Evolutionary conservation across 805 yeast species (phyloP), one percentile per base, ranked within the genome.

Genomic region (Metschnikowia proteae): DNA sequence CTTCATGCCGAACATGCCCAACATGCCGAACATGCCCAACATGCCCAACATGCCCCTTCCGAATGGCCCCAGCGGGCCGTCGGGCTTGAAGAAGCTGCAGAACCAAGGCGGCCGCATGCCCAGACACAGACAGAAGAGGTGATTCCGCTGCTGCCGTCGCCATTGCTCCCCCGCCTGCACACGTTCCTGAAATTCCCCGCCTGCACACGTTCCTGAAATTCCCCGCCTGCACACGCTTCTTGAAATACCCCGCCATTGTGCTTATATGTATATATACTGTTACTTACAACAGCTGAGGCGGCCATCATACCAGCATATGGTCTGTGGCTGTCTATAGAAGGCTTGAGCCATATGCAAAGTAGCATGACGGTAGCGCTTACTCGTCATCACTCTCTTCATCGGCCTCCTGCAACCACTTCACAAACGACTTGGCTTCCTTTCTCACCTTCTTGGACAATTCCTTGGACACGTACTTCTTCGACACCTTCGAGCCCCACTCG

Each of bases 401-500:
- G 52, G 99, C 98, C 68, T 87, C 91, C 64, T 89, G 84, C 58
- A 94, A 81, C 99, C 99, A 94, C 57, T 86, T 83, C 55, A 94
- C 74, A 73, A 94, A 94, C 29, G 98, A 96, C 72, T 90, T 91
- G 52, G 97, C 97, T 40, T 97, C 94, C 71, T 84, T 88, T 71
- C 97, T 87, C 45, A 91, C 96, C 79, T 88, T 92, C 75, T 92
- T 92, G 46, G 95, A 85, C 31, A 83, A 78, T 41, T 89, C 96
- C 74, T 92, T 94, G 53, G 95, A 87, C 52, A 94, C 97, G 62
- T 84, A 94, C 70, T 90, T 91, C 76, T 90, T 90, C 46, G 96
- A 86, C 43, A 88, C 91, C 70, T 83, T 90, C 45, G 92, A 80
- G 62, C 97, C 97, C 89, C 96, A 94, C 42, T 80, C 79, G 59